A percentile compares a stretch with the other conserved stretches of the same genome.
Conservation (phyloP, 2,329 filamentous ascomycete genomes). For the Paecilomyces sp. region DNA sequence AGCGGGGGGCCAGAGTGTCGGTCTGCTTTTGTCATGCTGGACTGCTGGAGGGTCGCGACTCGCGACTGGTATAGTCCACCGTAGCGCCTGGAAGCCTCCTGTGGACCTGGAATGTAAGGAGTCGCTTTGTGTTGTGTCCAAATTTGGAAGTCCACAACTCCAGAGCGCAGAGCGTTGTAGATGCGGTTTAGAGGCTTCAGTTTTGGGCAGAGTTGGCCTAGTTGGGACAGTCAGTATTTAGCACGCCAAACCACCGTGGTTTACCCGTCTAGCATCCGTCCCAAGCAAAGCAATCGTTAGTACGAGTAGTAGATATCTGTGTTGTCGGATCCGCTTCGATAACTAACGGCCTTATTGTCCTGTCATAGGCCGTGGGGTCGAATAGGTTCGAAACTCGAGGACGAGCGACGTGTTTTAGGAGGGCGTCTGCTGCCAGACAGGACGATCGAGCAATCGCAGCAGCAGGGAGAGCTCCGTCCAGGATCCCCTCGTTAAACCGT, state of each 20-base stretch:
- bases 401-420: background rate
- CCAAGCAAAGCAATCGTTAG: background rate
- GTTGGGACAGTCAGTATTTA: background rate
- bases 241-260: background rate
- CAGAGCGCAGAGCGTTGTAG: background rate
- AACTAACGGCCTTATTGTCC: background rate
- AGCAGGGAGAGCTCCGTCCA: background rate
- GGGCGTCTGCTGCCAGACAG: background rate
- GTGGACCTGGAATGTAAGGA: background rate
- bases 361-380: background rate
- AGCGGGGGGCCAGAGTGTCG: background rate
- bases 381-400: background rate
- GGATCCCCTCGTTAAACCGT: background rate
- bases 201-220: background rate
- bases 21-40: background rate
- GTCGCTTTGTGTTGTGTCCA: background rate
- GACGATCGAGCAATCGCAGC: background rate
- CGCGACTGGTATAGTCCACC: background rate
- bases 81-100: background rate
- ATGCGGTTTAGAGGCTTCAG: background rate
- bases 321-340: background rate
- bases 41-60: background rate
- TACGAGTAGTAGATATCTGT: background rate
- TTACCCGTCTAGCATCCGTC: background rate
- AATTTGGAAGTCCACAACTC: background rate